Evolutionary conservation across 208 protist species (phyloP).

Genomic region (Balamuthia mandrillaris): DNA sequence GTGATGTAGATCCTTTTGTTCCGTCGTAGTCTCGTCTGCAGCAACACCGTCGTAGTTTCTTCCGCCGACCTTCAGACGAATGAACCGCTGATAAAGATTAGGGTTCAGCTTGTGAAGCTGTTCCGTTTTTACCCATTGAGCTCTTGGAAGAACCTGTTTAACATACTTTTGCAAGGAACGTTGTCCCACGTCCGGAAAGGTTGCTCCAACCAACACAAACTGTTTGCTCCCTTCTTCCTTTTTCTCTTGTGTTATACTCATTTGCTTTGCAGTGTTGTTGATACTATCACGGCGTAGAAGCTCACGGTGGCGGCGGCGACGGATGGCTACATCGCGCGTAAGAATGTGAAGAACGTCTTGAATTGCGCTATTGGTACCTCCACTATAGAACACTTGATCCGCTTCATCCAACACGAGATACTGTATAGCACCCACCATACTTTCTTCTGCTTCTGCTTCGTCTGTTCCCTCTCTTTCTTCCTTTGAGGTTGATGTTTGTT

Average conservation of each 20-base stretch:
- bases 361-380: background rate
- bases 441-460: no score
- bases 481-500: no score
- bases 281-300: no score
- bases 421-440: background rate
- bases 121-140: background rate
- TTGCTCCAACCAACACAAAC: background rate
- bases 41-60: background rate
- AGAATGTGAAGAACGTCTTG: background rate
- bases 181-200: background rate
- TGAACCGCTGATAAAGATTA: background rate
- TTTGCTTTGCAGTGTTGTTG: no score
- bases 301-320: background rate
- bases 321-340: background rate
- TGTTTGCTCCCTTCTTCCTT: background rate
- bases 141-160: background rate
- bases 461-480: no score
- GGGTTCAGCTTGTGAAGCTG: background rate
- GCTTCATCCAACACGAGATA: background rate
- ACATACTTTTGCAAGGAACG: background rate
- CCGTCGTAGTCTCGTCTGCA: no score
- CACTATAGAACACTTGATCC: background rate
- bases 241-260: background rate
- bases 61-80: background rate
- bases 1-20: no score